Evolutionary conservation across 176 grass and related monocot genomes (phyloP).

Genomic region (Ensete ventricosum): DNA sequence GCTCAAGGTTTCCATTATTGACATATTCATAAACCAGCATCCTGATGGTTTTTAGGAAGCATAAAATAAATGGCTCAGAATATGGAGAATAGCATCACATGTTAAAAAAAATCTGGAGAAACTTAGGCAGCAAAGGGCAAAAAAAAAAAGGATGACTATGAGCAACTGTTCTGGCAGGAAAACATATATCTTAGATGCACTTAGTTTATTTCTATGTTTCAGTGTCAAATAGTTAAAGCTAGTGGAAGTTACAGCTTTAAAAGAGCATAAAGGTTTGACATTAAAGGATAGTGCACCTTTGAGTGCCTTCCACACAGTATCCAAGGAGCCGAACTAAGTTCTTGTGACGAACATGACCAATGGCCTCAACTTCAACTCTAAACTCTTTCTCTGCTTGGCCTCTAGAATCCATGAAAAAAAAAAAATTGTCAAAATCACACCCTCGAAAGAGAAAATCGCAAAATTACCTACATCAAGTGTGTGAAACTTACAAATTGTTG

Average conservation of each 20-base stretch:
- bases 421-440: not conserved
- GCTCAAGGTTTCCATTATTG: slow-evolving; percentile 24
- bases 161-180: not conserved
- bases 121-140: no score
- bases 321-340: slow-evolving; percentile 24
- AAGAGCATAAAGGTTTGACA: not conserved
- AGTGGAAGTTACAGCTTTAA: no score
- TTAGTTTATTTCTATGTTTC: no score
- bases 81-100: not conserved
- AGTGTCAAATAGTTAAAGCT: no score
- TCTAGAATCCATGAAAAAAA: slow-evolving; percentile 5
- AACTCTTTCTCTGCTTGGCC: slow-evolving; percentile 24
- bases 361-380: slow-evolving; percentile 24
- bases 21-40: slow-evolving; percentile 25
- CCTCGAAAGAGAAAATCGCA: not conserved
- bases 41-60: slow-evolving; percentile 1
- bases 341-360: slow-evolving; percentile 24
- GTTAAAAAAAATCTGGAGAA: not conserved
- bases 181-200: not conserved
- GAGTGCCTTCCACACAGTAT: slow-evolving; percentile 22
- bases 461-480: not conserved
- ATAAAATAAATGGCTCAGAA: not conserved
- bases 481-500: slow-evolving; percentile 21
- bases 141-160: no score
- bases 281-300: slow-evolving; percentile 2